phyloP scores from a whole-genome alignment of 2,329 filamentous ascomycete genomes.

The Paracamarosporium sp. region DNA sequence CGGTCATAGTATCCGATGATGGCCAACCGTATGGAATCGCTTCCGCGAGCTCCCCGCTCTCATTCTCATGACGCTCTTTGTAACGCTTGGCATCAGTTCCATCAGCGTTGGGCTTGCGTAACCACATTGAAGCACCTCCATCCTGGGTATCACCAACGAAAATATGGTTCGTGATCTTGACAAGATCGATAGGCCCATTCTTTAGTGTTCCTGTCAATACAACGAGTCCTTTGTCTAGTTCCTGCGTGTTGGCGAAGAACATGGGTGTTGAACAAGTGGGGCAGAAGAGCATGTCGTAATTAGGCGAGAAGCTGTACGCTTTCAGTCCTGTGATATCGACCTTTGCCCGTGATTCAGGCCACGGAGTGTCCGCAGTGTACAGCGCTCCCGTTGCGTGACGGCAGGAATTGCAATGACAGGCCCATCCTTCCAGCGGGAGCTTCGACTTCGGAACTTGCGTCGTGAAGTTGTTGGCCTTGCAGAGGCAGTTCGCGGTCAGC shows the following conservation, averaged over 20 bases:
- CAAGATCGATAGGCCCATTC: conserved; percentile 38
- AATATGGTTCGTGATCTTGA: conserved; percentile 46
- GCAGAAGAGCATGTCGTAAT: conserved; percentile 51
- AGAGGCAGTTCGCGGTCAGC: conserved; percentile 55
- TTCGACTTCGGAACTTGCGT: conserved; percentile 37
- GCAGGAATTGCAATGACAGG: conserved; percentile 61
- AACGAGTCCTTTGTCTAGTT: conserved; percentile 27
- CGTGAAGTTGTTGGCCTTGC: conserved; percentile 52
- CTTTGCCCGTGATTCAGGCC: conserved; percentile 45
- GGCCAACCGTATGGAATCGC: conserved; percentile 45
- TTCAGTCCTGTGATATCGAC: conserved; percentile 40
- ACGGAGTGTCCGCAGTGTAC: conserved; percentile 46
- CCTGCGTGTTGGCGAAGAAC: conserved; percentile 46
- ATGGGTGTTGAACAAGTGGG: conserved; percentile 52
- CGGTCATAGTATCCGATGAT: conserved; percentile 4
- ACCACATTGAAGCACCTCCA: conserved; percentile 59
- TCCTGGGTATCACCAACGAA: conserved; percentile 60
- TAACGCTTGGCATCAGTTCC: conserved; percentile 34
- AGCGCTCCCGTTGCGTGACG: conserved; percentile 54
- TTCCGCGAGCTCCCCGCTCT: conserved; percentile 13
- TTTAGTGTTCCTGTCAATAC: conserved; percentile 50
- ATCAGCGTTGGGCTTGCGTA: conserved; percentile 45
- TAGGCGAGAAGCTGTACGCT: conserved; percentile 47
- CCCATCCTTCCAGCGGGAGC: conserved; percentile 51
- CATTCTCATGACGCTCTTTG: conserved; percentile 7